A percentile compares a stretch with the other conserved stretches of the same genome.
Evolutionary conservation across 768 basidiomycete genomes (phyloP).

Genomic region (Macrolepiota dolichaula): DNA sequence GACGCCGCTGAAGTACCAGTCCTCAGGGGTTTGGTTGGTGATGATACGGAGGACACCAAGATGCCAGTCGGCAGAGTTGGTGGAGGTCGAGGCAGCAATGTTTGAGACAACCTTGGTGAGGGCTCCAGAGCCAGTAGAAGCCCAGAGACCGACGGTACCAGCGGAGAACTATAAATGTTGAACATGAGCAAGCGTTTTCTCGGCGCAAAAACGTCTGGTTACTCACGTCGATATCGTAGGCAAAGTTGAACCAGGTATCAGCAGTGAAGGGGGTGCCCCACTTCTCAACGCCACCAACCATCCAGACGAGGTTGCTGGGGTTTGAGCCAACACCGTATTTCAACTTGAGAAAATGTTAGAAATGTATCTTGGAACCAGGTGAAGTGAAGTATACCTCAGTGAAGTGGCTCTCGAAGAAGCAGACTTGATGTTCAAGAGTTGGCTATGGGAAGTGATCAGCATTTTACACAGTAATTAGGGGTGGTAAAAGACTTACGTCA

Average conservation of each 20-base stretch:
- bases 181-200: too few species aligned
- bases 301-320: conserved; percentile 50
- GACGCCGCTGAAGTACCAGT: conserved; percentile 60
- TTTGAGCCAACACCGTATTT: conserved; percentile 55
- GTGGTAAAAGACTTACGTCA: conserved; percentile 32
- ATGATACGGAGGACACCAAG: conserved; percentile 57
- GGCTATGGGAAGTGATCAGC: conserved; percentile 27
- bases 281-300: conserved; percentile 39
- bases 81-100: conserved; percentile 46
- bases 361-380: not conserved
- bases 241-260: conserved; percentile 62
- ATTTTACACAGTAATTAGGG: not conserved
- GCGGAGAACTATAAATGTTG: conserved; percentile 48
- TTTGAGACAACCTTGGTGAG: conserved; percentile 48
- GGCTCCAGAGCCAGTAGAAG: conserved; percentile 44
- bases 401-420: conserved; percentile 64
- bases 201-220: too few species aligned
- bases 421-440: conserved; percentile 55
- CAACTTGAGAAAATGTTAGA: conserved; percentile 28
- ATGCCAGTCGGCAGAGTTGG: conserved; percentile 61
- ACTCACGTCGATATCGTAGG: conserved; percentile 60
- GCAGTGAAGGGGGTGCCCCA: conserved; percentile 51
- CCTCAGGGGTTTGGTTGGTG: conserved; percentile 42
- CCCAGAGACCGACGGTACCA: conserved; percentile 55
- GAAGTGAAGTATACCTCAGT: conserved; percentile 39